Base-by-base conservation (phyloP, 441 rosid genomes). In the Brassica balearica region DNA sequence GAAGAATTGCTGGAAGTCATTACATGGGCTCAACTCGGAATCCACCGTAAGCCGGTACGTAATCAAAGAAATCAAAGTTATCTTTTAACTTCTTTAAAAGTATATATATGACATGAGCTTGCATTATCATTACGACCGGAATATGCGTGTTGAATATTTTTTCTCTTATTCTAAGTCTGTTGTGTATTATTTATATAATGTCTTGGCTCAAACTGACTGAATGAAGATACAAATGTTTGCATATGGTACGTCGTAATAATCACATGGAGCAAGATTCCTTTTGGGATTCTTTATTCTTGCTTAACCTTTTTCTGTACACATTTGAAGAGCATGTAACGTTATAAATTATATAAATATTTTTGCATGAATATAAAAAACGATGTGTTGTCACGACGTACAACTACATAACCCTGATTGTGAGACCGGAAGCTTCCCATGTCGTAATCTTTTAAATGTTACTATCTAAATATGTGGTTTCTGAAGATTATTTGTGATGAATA, bases 1-100 rank as follows among this genome's bases (percentile, higher is more conserved):
- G 94, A 90, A 76, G 94, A 90, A 68, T 77, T 90, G 77, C 89
- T 90, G 56, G 94, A 90, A 83, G 92, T 88, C 74, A 90, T 90
- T 79, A 90, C 94, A 46, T 88, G 94, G 94, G 90, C 92, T 41
- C 94, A 90, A 82, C 92, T 90, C 11, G 90, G 94, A 36, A 90
- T 90, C 80, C 94, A 90, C 83, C 78, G 81, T 51, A 90, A 90
- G 82, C 94, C 94, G 51, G 92, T 88, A 84, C 84, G 85, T 51
- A 56, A 79, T 71, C 72, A 43, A 2, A 2, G 20, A 76, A 19
- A 67, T 65, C 11, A 29, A 60, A 56, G 10, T 27, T 67, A 4
- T 14, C 22, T 22, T 55, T 29, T 29, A 29, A 53, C 23, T 17
- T 15, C 3, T 17, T 25, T 75, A 8, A 8, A 23, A 23, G 0